Conservation (phyloP, 192 early-diverging fungal genomes). For the Coemansia sp. region DNA sequence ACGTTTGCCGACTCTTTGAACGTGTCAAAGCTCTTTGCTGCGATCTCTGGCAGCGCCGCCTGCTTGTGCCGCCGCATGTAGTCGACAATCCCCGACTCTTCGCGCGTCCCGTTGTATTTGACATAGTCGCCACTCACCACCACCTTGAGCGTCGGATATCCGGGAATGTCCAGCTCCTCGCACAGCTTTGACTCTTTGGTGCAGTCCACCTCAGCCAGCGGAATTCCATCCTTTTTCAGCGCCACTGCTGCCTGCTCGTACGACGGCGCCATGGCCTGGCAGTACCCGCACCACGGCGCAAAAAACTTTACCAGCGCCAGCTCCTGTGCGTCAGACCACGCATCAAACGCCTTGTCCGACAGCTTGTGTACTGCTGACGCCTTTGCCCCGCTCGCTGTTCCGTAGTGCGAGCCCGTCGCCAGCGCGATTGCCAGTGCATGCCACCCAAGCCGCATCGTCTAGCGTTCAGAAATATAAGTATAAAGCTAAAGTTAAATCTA, state of each 20-base stretch:
- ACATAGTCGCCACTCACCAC: constrained; percentile 64
- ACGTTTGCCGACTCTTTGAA: constrained; percentile 78
- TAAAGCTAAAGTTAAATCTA: not conserved
- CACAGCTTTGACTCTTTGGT: constrained; percentile 80
- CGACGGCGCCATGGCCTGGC: constrained; percentile 84
- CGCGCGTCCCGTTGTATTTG: constrained; percentile 85
- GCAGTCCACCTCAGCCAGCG: constrained; percentile 96
- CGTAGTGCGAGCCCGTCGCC: not conserved
- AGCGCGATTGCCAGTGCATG: not conserved
- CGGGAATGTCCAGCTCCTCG: constrained; percentile 71
- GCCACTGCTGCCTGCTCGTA: constrained; percentile 86
- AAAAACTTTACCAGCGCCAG: constrained; percentile 91
- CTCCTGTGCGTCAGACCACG: constrained; percentile 61
- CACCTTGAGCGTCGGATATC: constrained; percentile 92
- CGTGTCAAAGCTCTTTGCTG: constrained; percentile 58
- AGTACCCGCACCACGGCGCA: constrained; percentile 90
- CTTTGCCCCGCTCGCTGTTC: constrained; percentile 6
- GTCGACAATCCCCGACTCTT: constrained; percentile 78
- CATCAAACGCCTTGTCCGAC: constrained; percentile 62
- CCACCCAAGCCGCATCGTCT: constrained; percentile 6
- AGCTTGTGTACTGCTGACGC: constrained; percentile 61
- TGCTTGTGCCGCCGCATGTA: constrained; percentile 90
- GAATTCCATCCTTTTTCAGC: constrained; percentile 70
- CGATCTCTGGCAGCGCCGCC: constrained; percentile 73
- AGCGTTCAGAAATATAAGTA: not conserved